Percentiles rank a stretch among this genome's conserved stretches.
Evolutionary conservation across 108 stramenopile species (phyloP).

Genomic region (Fistulifera pelliculosa): DNA sequence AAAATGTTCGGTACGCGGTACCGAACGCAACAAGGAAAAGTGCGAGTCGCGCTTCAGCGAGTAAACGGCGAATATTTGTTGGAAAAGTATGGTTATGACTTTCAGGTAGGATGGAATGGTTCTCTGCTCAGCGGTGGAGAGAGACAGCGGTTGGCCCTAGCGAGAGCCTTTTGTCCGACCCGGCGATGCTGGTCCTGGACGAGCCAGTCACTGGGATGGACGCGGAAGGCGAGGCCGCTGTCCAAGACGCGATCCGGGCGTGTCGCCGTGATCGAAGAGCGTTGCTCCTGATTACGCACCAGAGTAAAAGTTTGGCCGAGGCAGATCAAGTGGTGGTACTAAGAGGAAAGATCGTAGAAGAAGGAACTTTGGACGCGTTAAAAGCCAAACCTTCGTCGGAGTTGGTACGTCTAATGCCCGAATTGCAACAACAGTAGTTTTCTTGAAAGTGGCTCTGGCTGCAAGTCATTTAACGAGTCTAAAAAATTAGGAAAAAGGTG

Average conservation of each 20-base stretch:
- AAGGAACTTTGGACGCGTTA: constrained; percentile 35
- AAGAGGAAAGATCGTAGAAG: constrained; percentile 43
- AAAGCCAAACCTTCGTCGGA: constrained; percentile 22
- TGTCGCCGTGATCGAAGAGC: constrained; percentile 38
- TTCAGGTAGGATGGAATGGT: constrained; percentile 81
- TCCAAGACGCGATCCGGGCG: constrained; percentile 53
- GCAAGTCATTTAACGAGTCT: too few relatives aligned
- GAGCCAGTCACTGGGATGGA: constrained; percentile 82
- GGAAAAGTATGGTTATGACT: constrained; percentile 61
- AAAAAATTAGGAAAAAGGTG: too few relatives aligned
- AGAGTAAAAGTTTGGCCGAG: constrained; percentile 47
- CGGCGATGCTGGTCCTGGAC: constrained; percentile 80
- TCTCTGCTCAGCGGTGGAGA: constrained; percentile 89
- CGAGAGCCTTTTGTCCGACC: constrained; percentile 91
- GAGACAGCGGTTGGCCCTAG: constrained; percentile 86
- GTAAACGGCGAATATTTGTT: constrained; percentile 71
- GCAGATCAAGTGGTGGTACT: constrained; percentile 63
- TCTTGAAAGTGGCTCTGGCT: not conserved
- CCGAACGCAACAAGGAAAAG: constrained; percentile 42
- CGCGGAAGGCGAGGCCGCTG: constrained; percentile 60
- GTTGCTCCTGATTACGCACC: constrained; percentile 69
- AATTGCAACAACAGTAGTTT: constrained; percentile 16
- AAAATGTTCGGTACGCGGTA: constrained; percentile 73
- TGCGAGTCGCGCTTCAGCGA: constrained; percentile 34
- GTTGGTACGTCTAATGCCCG: constrained; percentile 46